A percentile compares a stretch with the other conserved stretches of the same genome.
These are phyloP conservation scores for Cutaneotrichosporon daszewskae DNA, from an alignment of 1,284 basidiomycete genomes.

Conservation along the genomic window DNA sequence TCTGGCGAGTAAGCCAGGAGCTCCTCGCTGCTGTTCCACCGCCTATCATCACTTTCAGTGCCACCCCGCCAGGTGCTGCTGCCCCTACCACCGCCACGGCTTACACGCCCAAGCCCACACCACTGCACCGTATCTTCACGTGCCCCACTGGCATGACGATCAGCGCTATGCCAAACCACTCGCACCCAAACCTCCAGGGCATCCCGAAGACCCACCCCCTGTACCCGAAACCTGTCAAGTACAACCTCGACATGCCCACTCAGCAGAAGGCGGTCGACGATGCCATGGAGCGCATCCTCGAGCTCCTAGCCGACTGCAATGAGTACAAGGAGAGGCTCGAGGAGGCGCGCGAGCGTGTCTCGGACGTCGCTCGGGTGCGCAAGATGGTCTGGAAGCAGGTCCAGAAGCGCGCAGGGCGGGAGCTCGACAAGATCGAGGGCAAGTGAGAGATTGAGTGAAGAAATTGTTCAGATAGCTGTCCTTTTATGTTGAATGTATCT, in stretches of 20 bases:
- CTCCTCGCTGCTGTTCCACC: slow-evolving; percentile 20
- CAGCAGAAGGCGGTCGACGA: slow-evolving; percentile 45
- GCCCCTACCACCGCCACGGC: slow-evolving; percentile 1
- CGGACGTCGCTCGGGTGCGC: slow-evolving; percentile 48
- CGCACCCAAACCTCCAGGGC: slow-evolving; percentile 17
- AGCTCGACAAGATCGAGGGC: slow-evolving; percentile 30
- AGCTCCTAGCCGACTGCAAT: slow-evolving; percentile 50
- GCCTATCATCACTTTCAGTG: slow-evolving; percentile 24
- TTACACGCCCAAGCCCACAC: slow-evolving; percentile 24
- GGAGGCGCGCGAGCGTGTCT: slow-evolving; percentile 50
- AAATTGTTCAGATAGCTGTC: too few species aligned
- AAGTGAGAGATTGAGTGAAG: too few species aligned
- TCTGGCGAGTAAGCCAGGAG: slow-evolving; percentile 43
- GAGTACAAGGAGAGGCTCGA: slow-evolving; percentile 53
- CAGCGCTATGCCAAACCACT: neutral
- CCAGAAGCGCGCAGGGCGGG: slow-evolving; percentile 40
- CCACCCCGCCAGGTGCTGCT: slow-evolving; percentile 24
- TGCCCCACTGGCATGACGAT: slow-evolving; percentile 36
- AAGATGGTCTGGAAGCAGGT: slow-evolving; percentile 50
- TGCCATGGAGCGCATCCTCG: slow-evolving; percentile 44
- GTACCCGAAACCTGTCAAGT: slow-evolving; percentile 31
- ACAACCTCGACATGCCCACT: slow-evolving; percentile 41
- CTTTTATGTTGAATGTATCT: too few species aligned
- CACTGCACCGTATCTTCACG: slow-evolving; percentile 44
- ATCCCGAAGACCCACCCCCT: slow-evolving; percentile 22